Evolutionary conservation across 148 eudicot species (phyloP).

Genomic region (Nyssa sinensis): DNA sequence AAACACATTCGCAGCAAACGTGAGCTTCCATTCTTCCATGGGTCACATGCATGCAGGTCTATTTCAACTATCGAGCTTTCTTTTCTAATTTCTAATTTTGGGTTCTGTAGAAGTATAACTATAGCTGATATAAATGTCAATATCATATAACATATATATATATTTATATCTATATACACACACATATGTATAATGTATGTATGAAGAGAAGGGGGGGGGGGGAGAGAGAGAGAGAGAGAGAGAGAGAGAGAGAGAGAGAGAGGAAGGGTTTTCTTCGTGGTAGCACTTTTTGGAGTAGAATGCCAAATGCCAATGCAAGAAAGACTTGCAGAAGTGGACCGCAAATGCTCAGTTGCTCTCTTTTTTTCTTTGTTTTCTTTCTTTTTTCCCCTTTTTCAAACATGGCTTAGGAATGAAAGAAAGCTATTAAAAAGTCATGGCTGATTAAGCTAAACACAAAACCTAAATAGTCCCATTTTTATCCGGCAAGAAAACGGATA

Average conservation of each 20-base stretch:
- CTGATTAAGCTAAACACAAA: conserved; percentile 7
- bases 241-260: conserved; percentile 6
- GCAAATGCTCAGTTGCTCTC: conserved; percentile 5
- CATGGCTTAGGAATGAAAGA: neutral
- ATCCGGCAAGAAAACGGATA: conserved; percentile 71
- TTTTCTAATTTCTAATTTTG: conserved; percentile 1
- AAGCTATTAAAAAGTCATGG: neutral
- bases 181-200: neutral
- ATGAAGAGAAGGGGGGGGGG: neutral
- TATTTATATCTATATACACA: neutral
- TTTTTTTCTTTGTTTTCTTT: neutral
- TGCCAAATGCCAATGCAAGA: conserved; percentile 40
- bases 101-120: neutral
- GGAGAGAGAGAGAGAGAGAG: neutral
- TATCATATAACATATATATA: neutral
- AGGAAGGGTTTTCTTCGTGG: neutral
- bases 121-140: neutral
- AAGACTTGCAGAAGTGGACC: conserved; percentile 23
- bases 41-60: conserved; percentile 13
- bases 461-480: conserved; percentile 17
- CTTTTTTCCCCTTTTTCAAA: neutral
- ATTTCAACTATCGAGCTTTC: neutral
- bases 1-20: conserved; percentile 2
- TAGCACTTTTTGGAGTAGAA: neutral
- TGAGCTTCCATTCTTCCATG: conserved; percentile 6